Conservation (phyloP, 177 flowering plant species). For the Vitis hybrid region DNA sequence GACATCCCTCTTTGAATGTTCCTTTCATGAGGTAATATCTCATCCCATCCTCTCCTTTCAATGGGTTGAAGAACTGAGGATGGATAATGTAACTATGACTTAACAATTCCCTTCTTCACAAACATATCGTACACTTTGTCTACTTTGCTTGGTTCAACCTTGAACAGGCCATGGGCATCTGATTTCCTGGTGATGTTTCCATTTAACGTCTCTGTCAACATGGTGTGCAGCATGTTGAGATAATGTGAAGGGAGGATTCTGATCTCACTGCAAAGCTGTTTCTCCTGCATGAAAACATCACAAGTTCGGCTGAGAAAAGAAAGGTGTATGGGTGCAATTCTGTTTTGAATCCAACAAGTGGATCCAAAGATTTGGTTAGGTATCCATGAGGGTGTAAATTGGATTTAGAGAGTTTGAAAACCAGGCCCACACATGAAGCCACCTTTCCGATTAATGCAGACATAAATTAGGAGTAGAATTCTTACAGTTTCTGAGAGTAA, state of each 20-base stretch:
- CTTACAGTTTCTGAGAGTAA: conserved; percentile 80
- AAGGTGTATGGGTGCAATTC: not conserved
- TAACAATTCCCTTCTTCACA: conserved; percentile 59
- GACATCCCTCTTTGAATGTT: no score
- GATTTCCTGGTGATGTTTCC: conserved; percentile 62
- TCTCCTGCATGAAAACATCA: conserved; percentile 49
- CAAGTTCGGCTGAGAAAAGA: not conserved
- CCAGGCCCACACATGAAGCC: not conserved
- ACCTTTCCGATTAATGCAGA: no score
- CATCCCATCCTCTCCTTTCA: no score
- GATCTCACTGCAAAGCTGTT: conserved; percentile 63
- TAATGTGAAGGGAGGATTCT: conserved; percentile 76
- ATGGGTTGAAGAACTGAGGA: no score
- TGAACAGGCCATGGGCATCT: conserved; percentile 71
- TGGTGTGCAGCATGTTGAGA: conserved; percentile 65
- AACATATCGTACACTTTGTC: conserved; percentile 83
- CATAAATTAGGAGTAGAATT: not conserved
- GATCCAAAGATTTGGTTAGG: no score
- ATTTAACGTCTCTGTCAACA: conserved; percentile 53
- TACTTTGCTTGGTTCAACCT: conserved; percentile 73
- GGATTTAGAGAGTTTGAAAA: not conserved
- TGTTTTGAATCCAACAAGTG: no score
- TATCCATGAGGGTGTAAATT: not conserved
- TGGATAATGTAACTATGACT: conserved; percentile 13
- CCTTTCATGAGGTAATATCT: no score